These are phyloP conservation scores for Argentina anserina DNA, from an alignment of 306 rosid species.

Conservation along the genomic window DNA sequence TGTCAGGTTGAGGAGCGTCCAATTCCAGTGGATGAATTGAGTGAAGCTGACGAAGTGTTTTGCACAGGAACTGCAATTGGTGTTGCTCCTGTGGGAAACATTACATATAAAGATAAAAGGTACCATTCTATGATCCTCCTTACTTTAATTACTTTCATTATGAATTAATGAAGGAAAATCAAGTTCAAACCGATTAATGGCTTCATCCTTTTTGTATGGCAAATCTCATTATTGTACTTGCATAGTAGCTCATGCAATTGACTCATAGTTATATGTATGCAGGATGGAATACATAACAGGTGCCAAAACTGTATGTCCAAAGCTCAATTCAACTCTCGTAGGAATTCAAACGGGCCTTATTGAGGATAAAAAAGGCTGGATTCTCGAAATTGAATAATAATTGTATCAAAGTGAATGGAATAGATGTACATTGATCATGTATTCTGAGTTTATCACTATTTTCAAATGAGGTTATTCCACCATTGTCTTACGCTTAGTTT, in stretches of 20 bases:
- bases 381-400: slow-evolving; percentile 46
- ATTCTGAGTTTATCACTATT: neutral
- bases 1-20: slow-evolving; percentile 67
- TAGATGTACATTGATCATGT: neutral
- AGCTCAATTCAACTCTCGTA: slow-evolving; percentile 43
- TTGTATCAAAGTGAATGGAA: neutral
- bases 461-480: too few species aligned
- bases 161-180: neutral
- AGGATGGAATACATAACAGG: slow-evolving; percentile 70
- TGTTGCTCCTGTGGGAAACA: slow-evolving; percentile 71
- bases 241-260: neutral
- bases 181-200: neutral
- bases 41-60: slow-evolving; percentile 75
- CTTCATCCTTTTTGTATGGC: neutral
- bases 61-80: slow-evolving; percentile 94
- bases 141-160: neutral
- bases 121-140: neutral
- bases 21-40: slow-evolving; percentile 56
- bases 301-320: slow-evolving; percentile 34
- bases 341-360: slow-evolving; percentile 64
- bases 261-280: slow-evolving; percentile 13
- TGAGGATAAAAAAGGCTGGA: slow-evolving; percentile 74
- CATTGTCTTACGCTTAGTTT: too few species aligned
- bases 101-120: slow-evolving; percentile 55
- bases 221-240: neutral